Base-by-base conservation (phyloP, 306 rosid species). In the Astragalus glycyphyllos region DNA sequence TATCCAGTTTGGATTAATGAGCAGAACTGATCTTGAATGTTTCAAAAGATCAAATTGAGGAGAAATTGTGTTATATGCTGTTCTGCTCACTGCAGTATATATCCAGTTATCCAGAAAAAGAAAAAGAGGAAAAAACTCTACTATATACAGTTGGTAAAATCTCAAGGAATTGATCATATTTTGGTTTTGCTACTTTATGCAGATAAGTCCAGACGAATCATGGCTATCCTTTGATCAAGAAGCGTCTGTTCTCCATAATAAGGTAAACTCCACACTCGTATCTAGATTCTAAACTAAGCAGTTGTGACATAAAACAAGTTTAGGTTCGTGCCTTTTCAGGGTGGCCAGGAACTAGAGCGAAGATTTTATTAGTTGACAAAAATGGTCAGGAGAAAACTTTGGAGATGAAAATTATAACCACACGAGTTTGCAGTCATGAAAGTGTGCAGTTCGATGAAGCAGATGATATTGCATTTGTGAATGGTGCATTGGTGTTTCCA, bases 251-350 rank as follows among this genome's bases (percentile, higher is more conserved):
- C 79, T 93, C 35, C 98, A 90, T 82, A 88, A 93, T 61, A 90
- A 90, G 86, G 97, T 90, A 84, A 71, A 14, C 62, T 59, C 56
- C 77, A 58, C 62, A 82, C 45, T 84, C 49, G 73, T 71, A 64
- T 32, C 49, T 74, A 58, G 75, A 55, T 72, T 15, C 45, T 74
- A 58, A 77, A 55, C 74, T 15, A 59, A 41, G 53, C 80, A 77
- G 83, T 77, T 70, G 87, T 76, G 83, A 81, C 87, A 17, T 73
- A 74, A 85, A 81, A 82, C 76, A 69, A 74, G 77, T 79, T 79
- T 73, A 93, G 96, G 94, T 93, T 72, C 97, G 98, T 72, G 97
- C 97, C 37, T 90, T 93, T 85, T 87, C 97, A 90, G 98, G 98
- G 50, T 90, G 98, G 96, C 98, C 97, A 32, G 97, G 98, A 84